Evolutionary conservation across 2,329 filamentous ascomycete genomes (phyloP).

Genomic region (Samsoniella hepiali): DNA sequence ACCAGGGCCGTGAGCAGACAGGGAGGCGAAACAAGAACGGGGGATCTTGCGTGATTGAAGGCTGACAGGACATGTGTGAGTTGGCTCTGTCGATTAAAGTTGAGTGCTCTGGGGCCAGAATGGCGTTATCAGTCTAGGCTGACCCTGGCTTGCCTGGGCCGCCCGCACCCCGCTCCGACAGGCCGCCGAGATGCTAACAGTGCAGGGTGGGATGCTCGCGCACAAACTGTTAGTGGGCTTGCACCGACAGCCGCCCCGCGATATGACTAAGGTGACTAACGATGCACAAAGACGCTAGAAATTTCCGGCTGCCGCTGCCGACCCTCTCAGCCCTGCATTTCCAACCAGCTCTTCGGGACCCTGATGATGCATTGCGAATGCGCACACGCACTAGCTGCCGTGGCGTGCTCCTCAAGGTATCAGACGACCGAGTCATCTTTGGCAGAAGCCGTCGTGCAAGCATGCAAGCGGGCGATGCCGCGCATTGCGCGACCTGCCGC

Average conservation of each 20-base stretch:
- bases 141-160: background rate
- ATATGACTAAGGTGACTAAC: conserved; percentile 13
- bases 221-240: conserved; percentile 1
- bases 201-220: background rate
- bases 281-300: conserved; percentile 9
- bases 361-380: background rate
- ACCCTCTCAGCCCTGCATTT: background rate
- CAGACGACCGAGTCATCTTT: too few relatives aligned
- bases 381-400: too few relatives aligned
- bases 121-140: conserved; percentile 34
- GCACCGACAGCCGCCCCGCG: conserved; percentile 15
- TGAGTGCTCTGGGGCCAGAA: conserved; percentile 37
- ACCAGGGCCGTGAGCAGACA: background rate
- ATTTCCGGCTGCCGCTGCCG: conserved; percentile 11
- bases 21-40: background rate
- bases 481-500: too few relatives aligned
- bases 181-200: conserved; percentile 11
- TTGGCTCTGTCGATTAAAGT: conserved; percentile 8
- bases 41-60: conserved; percentile 13
- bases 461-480: too few relatives aligned
- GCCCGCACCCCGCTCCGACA: conserved; percentile 15
- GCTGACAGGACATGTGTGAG: conserved; percentile 1
- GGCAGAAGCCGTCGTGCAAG: too few relatives aligned
- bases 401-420: too few relatives aligned
- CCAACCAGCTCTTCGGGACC: background rate